Base-by-base conservation (phyloP, 2,329 filamentous ascomycete species). In the Cercospora brassicicola region DNA sequence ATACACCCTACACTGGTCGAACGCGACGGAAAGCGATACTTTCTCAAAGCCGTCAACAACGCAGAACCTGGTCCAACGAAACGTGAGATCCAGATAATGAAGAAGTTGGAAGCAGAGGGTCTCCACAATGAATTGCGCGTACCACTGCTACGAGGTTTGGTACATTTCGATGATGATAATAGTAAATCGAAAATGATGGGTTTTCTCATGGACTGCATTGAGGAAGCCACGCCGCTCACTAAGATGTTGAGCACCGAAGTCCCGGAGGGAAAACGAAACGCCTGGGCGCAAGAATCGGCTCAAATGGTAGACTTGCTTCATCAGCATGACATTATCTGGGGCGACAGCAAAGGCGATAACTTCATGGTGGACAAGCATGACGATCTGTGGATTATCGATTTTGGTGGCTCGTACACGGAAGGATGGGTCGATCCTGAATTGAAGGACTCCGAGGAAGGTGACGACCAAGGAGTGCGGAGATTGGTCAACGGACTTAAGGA, bases 341-440 rank as follows among this genome's bases (percentile, higher is more conserved):
- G 79, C 13, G 79, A 81, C 61, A 79, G 77, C 1, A 80, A 81
- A 70, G 62, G 79, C 6, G 79, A 80, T 64, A 81, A 81, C 55
- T 79, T 81, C 73, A 70, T 81, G 72, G 77, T 81, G 9, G 79
- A 80, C 67, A 59, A 69, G 56, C 53, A 77, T n/a, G 75, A 78
- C 20, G 68, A 76, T 45, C 67, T 79, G n/a, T 81, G 76, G 76
- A 78, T 81, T 28, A 79, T 81, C 55, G 78, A 80, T 64, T 80
- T 80, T 66, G 78, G 79, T 6, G 79, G 79, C 1, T 76, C 76
- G 39, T 80, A 76, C 56, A 80, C 78, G 8, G 75, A 77, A 66
- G 78, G 79, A 2, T 81, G 78, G 79, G 74, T 81, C 0, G 78
- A 80, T 67, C 69, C 74, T 2, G 75, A 78, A 57, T 45, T 78